These are phyloP conservation scores for Cetraspora pellucida DNA, from an alignment of 192 early-diverging fungal species.

Conservation along the genomic window DNA sequence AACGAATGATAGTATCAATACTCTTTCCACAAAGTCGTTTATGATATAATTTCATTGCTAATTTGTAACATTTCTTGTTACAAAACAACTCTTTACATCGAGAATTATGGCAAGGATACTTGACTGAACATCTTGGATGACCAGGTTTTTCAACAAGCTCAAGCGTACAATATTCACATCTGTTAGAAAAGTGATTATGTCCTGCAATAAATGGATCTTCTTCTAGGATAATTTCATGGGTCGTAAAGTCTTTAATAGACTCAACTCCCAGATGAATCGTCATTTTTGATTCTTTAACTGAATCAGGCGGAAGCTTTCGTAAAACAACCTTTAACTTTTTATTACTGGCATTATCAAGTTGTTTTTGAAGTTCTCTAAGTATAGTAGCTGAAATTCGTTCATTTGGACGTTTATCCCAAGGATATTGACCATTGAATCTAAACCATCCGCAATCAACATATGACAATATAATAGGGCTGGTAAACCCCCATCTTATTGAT, in stretches of 20 bases:
- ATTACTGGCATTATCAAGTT: constrained; percentile 21
- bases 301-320: neutral
- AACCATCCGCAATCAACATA: constrained; percentile 5
- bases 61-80: constrained; percentile 10
- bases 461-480: neutral
- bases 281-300: neutral
- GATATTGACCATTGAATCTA: constrained; percentile 20
- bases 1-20: constrained; percentile 18
- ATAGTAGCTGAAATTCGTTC: constrained; percentile 7
- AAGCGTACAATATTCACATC: constrained; percentile 24
- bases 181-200: constrained; percentile 15
- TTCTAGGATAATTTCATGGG: constrained; percentile 9
- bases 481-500: neutral
- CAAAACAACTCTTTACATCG: constrained; percentile 21
- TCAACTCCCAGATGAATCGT: constrained; percentile 1
- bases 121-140: neutral
- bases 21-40: constrained; percentile 14
- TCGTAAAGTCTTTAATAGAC: neutral
- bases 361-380: constrained; percentile 2
- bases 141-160: neutral
- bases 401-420: constrained; percentile 19
- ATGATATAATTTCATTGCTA: constrained; percentile 22
- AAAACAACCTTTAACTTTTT: constrained; percentile 14
- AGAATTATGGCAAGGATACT: constrained; percentile 8
- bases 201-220: constrained; percentile 20